phyloP scores from a whole-genome alignment of 768 basidiomycete species.

The Butyriboletus loyo region DNA sequence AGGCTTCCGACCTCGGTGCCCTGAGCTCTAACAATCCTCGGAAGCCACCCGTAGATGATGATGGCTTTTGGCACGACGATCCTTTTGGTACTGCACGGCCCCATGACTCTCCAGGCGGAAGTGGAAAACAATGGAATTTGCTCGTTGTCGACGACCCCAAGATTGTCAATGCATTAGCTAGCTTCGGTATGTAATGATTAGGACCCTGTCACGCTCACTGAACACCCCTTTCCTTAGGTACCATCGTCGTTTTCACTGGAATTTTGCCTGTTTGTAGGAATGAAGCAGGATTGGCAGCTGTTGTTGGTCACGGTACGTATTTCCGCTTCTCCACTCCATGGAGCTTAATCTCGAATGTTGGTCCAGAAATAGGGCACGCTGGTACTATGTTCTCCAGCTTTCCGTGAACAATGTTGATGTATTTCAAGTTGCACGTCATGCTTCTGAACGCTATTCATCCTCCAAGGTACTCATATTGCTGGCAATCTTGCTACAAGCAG shows the following conservation, averaged over 20 bases:
- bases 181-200: conserved; percentile 47
- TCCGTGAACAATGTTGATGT: neutral
- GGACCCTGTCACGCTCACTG: neutral
- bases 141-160: conserved; percentile 73
- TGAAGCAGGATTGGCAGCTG: conserved; percentile 79
- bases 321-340: neutral
- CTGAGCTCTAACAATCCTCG: conserved; percentile 31
- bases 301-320: conserved; percentile 73
- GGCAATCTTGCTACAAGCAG: conserved; percentile 40
- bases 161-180: conserved; percentile 74
- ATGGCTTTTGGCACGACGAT: conserved; percentile 25
- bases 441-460: conserved; percentile 46
- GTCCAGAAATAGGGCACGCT: conserved; percentile 74
- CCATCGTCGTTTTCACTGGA: conserved; percentile 86
- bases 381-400: conserved; percentile 37
- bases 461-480: conserved; percentile 41
- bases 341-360: neutral
- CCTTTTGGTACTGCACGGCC: conserved; percentile 9
- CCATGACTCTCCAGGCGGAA: conserved; percentile 13
- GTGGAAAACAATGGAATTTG: conserved; percentile 56
- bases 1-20: conserved; percentile 67
- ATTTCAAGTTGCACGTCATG: conserved; percentile 53
- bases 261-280: conserved; percentile 76
- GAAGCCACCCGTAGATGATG: conserved; percentile 3
- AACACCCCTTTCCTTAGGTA: conserved; percentile 38